Base-by-base conservation (phyloP, 1,139 yeast species). In the Pneumocystis oryctolagi region DNA sequence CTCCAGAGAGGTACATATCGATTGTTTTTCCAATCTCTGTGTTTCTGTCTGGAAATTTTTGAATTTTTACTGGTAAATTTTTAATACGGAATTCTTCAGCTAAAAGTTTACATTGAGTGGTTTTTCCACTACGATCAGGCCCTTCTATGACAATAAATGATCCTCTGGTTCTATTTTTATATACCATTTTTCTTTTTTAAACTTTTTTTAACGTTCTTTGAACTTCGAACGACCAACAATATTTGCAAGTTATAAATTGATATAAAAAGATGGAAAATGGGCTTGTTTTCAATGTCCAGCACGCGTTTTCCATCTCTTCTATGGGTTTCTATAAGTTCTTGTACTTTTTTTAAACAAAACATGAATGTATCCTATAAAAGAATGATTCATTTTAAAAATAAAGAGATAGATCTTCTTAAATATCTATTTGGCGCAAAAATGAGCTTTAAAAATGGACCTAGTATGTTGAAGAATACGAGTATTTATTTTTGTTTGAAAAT, bases 61-160 rank as follows among this genome's bases (percentile, higher is more conserved):
- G 61, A 25, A 64, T 62, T 31, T 63, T 56, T 18, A 55, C 59
- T 37, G 28, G 59, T 8, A 59, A 16, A 2, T 57, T 25, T 30
- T 55, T 37, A 35, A 28, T 37, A 16, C 28, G n/a, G 9, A 30
- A 34, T 35, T 25, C 40, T 2, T 66, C 65, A 4, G 75, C 67
- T 9, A 88, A 75, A 4, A 75, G 69, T 2, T 75, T 75, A 2
- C 92, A 85, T 72, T 94, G 98, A 0, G 97, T 89, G 0, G 96
- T 83, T 72, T 94, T 94, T 0, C 99, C 99, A 0, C 97, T 85
- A 62, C 98, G 77, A 71, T 94, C 99, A 1, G 92, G 80, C 0
- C 99, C 99, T 73, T 94, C 99, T 4, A 94, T 79, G 5, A 89
- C 80, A 32, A 94, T 85, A 61, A 94, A 76, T 61, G 80, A 79